Base-by-base conservation (phyloP, 768 basidiomycete species). In the Boletus tylopilopsis region DNA sequence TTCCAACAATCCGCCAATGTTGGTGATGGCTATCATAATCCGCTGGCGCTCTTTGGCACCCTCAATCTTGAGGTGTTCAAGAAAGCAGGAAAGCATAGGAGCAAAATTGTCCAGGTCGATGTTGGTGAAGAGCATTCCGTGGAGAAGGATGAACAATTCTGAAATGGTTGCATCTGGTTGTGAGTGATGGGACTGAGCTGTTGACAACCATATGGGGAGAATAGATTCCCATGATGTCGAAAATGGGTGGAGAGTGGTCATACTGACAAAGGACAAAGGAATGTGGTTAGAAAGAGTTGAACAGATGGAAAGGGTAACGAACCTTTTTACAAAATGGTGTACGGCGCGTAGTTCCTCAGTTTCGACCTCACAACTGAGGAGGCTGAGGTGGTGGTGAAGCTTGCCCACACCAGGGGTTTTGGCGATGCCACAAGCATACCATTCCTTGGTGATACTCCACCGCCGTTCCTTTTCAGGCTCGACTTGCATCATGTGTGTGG, bases 241-340 rank as follows among this genome's bases (percentile, higher is more conserved):
- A 68, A 92, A 97, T 0, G 92, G 87, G 61, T 94, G 93, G 0
- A 90, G 74, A 8, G 92, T 85, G n/a, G 89, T 90, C 78, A 99
- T 82, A 66, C 95, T 98, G 16, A 27, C 7, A 25, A 62, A 22
- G 35, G 35, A 51, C 3, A 19, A 25, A 62, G 22, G 35, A 34
- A 51, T 2, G 19, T 19, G 18, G 18, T 60, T 25, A 55, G 54
- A 4, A 37, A 56, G 4, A 43, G 43, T 32, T n/a, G 8, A 16
- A 37, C 1, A 25, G 23, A 45, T 3, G 2, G 41, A 12, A 7
- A 43, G 1, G 27, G 6, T 3, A 5, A 67, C 82, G 36, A 24
- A 94, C 94, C 94, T 95, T 71, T 95, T 96, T 8, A 84, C 80
- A 56, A 94, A 97, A 64, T 98, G 96, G 63, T 99, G 97, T 5